Conservation (phyloP, 768 basidiomycete genomes). For the Agrocybe chaxingu region DNA sequence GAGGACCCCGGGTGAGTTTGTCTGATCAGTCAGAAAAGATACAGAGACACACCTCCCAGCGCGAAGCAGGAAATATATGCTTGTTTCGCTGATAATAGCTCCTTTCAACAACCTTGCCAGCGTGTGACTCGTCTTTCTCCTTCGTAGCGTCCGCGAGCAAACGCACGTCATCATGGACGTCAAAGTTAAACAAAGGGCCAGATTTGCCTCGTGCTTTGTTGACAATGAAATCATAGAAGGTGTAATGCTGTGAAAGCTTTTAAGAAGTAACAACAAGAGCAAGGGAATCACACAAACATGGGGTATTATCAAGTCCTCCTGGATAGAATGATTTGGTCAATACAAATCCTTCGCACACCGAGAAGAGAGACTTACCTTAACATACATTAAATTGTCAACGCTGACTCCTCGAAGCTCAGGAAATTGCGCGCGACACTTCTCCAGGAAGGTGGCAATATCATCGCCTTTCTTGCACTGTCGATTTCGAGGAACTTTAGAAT, state of each 20-base stretch:
- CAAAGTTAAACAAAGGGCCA: slow-evolving; percentile 96
- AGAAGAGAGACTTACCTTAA: slow-evolving; percentile 65
- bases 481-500: not conserved
- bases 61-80: slow-evolving; percentile 94
- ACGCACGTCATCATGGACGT: slow-evolving; percentile 98
- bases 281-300: slow-evolving; percentile 49
- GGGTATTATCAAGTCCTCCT: slow-evolving; percentile 98
- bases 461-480: slow-evolving; percentile 96
- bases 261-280: not conserved
- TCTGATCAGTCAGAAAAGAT: not conserved
- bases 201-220: slow-evolving; percentile 99
- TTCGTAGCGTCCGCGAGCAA: slow-evolving; percentile 90
- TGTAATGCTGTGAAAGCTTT: slow-evolving; percentile 71
- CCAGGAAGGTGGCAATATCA: slow-evolving; percentile 79
- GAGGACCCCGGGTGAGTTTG: not conserved
- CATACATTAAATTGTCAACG: slow-evolving; percentile 97
- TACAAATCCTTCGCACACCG: not conserved
- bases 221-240: slow-evolving; percentile 97
- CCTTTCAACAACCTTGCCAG: slow-evolving; percentile 96
- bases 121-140: slow-evolving; percentile 98
- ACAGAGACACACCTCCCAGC: slow-evolving; percentile 81
- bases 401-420: slow-evolving; percentile 87
- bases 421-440: slow-evolving; percentile 91
- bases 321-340: slow-evolving; percentile 4
- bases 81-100: slow-evolving; percentile 96